A percentile compares a stretch with the other conserved stretches of the same genome.
phyloP scores from a whole-genome alignment of 352 stramenopile genomes.

The Globisporangium recalcitrans region DNA sequence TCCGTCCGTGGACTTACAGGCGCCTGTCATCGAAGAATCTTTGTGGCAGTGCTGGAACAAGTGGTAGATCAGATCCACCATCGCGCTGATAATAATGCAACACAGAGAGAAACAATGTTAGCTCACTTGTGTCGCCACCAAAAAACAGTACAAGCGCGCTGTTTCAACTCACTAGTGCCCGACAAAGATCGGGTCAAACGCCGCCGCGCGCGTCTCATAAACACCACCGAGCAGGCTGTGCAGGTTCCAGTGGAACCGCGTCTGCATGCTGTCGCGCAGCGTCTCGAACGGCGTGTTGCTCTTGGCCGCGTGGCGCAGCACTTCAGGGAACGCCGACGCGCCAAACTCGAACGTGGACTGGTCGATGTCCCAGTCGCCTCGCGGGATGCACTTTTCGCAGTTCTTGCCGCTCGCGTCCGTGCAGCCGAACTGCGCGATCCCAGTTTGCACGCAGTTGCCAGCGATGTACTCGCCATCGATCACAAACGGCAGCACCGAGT shows the following conservation, averaged over 20 bases:
- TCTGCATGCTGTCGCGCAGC: constrained; percentile 28
- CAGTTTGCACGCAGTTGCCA: constrained; percentile 57
- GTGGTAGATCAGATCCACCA: constrained; percentile 56
- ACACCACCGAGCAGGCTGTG: constrained; percentile 35
- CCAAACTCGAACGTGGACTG: constrained; percentile 63
- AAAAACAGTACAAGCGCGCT: neutral
- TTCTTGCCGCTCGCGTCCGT: constrained; percentile 22
- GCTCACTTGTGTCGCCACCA: neutral
- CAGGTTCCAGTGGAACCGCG: constrained; percentile 36
- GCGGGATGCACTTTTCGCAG: constrained; percentile 58
- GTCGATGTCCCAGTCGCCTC: constrained; percentile 60
- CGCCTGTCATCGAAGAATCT: constrained; percentile 28
- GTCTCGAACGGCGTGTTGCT: constrained; percentile 30
- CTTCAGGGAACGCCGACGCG: constrained; percentile 52
- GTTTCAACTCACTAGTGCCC: constrained; percentile 27
- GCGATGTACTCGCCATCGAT: constrained; percentile 26
- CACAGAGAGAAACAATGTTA: neutral
- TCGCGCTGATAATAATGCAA: constrained; percentile 23
- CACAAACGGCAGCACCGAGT: constrained; percentile 20
- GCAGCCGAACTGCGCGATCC: constrained; percentile 40
- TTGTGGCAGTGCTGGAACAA: constrained; percentile 57
- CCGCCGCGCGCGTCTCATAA: constrained; percentile 29
- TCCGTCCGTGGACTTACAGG: constrained; percentile 20
- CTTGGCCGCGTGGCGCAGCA: constrained; percentile 36
- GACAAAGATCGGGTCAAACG: constrained; percentile 36